Percentiles rank a stretch among this genome's conserved stretches.
Evolutionary conservation across 345 rosid species (phyloP).

Genomic region (Tarenaya hassleriana): DNA sequence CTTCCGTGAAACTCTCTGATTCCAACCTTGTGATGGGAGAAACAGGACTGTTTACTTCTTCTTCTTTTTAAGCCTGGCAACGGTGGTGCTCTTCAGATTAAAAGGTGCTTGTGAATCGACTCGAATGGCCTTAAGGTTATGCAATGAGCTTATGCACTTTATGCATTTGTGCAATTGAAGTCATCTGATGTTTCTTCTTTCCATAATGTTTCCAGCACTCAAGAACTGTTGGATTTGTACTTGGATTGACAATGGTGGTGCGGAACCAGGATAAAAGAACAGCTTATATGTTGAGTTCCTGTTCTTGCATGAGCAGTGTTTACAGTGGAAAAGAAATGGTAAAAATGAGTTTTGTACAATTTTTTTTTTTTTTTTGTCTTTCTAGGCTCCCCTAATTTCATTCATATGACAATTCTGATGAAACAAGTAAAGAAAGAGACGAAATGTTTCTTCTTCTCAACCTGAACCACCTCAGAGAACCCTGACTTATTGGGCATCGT

Average conservation of each 20-base stretch:
- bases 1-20: background rate
- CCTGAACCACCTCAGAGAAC: background rate
- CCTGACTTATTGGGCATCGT: slow-evolving; percentile 16
- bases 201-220: too few relatives aligned
- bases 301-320: background rate
- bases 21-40: background rate
- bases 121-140: background rate
- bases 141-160: slow-evolving; percentile 1
- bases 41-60: slow-evolving; percentile 1
- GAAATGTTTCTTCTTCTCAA: slow-evolving; percentile 10
- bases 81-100: too few relatives aligned
- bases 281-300: slow-evolving; percentile 3
- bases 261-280: background rate
- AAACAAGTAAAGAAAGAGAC: slow-evolving; percentile 17
- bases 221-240: too few relatives aligned
- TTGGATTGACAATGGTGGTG: too few relatives aligned
- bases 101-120: background rate
- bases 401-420: slow-evolving; percentile 7
- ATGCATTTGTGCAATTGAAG: too few relatives aligned
- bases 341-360: slow-evolving; percentile 21
- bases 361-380: slow-evolving; percentile 15
- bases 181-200: slow-evolving; percentile 1
- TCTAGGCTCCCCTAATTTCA: too few relatives aligned
- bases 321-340: slow-evolving; percentile 6
- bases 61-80: too few relatives aligned